Percentiles rank a stretch among this genome's conserved stretches.
Evolutionary conservation across 257 asterid genomes (phyloP).

Genomic region (Ophiorrhiza pumila): DNA sequence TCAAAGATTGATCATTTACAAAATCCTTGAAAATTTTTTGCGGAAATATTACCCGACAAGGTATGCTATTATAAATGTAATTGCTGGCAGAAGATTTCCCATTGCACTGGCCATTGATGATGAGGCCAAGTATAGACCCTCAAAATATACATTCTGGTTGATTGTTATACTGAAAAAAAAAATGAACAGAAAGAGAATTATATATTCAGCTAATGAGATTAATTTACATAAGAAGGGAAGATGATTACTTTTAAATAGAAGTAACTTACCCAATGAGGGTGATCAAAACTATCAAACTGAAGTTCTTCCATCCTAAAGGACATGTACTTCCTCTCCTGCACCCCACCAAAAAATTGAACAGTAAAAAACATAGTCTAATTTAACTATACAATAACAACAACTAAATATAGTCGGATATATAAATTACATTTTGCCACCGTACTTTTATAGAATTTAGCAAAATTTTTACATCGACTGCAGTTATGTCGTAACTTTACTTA

Average conservation of each 20-base stretch:
- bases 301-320: conserved; percentile 27
- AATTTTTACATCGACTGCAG: no score
- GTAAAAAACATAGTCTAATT: no score
- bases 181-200: neutral
- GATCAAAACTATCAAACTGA: conserved; percentile 30
- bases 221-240: neutral
- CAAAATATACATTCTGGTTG: conserved; percentile 36
- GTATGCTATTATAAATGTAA: conserved; percentile 40
- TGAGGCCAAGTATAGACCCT: conserved; percentile 40
- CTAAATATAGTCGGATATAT: no score
- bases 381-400: no score
- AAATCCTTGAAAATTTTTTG: neutral
- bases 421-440: no score
- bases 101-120: conserved; percentile 44
- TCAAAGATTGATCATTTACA: no score
- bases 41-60: conserved; percentile 28
- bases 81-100: conserved; percentile 36
- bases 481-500: no score
- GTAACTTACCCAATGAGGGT: conserved; percentile 37
- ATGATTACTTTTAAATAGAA: neutral
- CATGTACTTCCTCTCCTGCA: conserved; percentile 22
- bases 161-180: conserved; percentile 36
- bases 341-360: neutral
- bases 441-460: no score
- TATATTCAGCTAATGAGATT: neutral